Base-by-base conservation (phyloP, 2,329 filamentous ascomycete species). In the Fusarium caatingaense region DNA sequence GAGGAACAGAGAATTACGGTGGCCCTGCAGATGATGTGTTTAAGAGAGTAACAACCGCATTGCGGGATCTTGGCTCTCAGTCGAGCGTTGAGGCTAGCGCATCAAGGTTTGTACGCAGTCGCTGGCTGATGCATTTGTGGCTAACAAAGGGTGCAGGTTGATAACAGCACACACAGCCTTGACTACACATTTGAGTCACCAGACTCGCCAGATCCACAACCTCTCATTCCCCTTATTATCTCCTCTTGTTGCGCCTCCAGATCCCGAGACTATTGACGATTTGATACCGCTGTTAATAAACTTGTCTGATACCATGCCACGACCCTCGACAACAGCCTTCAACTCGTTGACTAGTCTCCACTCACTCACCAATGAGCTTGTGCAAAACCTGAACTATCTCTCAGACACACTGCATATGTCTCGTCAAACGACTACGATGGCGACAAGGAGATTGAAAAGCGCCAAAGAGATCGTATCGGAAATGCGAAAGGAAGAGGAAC, bases 381-480 rank as follows among this genome's bases (percentile, higher is more conserved):
- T 95, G 11, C 88, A 93, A 74, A 93, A 93, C 9, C 87, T 99
- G 48, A 93, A 93, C 73, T 92, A 93, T 71, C 85, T 99, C 7
- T 93, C 93, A 9, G 96, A 99, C 78, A 94, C 93, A 6, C 85
- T 99, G 34, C 95, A 98, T 80, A 97, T 98, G 91, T 94, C 92
- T 32, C 90, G 93, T 15, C 95, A 98, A 80, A 92, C 93, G 2
- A 96, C 93, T 0, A 92, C 90, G 5, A 91, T 92, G 12, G 96
- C 95, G 3, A 90, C 91, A 4, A 86, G 96, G 58, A 88, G 93
- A 46, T 83, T 99, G 54, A 91, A 92, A 72, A 92, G 89, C 37
- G 94, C 93, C 9, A 92, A 91, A 73, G 94, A 97, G 77, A 88
- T 97, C 65, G 91, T 98, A 3, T 88, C 90, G 3, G 95, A 98